Evolutionary conservation across 23 red algal species (phyloP).

Genomic region (Gracilaria domingensis): DNA sequence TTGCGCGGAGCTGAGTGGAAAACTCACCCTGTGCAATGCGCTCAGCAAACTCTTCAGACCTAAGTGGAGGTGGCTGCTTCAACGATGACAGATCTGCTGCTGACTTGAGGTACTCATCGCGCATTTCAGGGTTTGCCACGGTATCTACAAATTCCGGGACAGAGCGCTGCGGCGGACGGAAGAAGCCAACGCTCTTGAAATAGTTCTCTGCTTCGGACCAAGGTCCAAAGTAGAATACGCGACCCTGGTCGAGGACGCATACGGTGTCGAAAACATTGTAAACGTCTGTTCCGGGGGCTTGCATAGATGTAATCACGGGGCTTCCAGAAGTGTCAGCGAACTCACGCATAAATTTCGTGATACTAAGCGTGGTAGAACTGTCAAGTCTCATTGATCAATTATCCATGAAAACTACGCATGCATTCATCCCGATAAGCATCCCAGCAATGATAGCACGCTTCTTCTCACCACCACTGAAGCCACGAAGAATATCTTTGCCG

Average conservation of each 20-base stretch:
- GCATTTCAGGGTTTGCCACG: no score
- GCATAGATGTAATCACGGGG: no score
- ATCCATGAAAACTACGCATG: constrained; percentile 76
- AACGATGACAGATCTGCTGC: background rate
- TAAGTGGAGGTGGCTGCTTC: background rate
- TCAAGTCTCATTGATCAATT: constrained; percentile 84
- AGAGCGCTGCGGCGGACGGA: constrained; percentile 77
- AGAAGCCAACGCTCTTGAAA: constrained; percentile 78
- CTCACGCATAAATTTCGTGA: no score
- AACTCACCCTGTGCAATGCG: no score
- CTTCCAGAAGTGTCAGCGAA: no score
- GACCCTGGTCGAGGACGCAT: constrained; percentile 82
- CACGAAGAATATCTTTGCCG: constrained; percentile 81
- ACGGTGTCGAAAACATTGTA: no score
- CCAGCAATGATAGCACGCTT: constrained; percentile 95
- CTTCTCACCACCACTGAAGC: constrained; percentile 90
- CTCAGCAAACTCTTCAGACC: no score
- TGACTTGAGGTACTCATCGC: constrained; percentile 34
- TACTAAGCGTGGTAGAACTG: no score
- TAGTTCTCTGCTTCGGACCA: constrained; percentile 74
- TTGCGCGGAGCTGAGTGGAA: no score
- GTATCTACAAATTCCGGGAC: constrained; percentile 91
- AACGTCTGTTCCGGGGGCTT: no score
- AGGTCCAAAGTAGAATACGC: constrained; percentile 87
- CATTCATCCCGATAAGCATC: constrained; percentile 75